Evolutionary conservation across 1,139 yeast genomes (phyloP).

Genomic region (Eremothecium cymbalariae): DNA sequence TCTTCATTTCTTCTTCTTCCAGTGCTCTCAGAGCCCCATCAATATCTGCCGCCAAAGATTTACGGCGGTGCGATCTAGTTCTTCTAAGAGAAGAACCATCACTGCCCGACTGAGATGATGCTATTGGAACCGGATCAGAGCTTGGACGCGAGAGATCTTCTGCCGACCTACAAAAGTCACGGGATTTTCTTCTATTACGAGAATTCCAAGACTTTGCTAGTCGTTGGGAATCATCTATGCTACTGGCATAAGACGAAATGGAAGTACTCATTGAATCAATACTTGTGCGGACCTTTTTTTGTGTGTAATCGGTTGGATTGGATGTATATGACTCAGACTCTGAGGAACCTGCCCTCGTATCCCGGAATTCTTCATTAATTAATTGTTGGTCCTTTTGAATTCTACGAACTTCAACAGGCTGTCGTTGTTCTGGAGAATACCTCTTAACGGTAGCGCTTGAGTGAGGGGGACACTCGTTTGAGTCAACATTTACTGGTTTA

Average conservation of each 20-base stretch:
- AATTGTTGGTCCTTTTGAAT: background rate
- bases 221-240: slow-evolving; percentile 30
- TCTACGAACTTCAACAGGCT: background rate
- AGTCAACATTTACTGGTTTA: too few species aligned
- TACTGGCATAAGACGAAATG: slow-evolving; percentile 28
- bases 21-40: slow-evolving; percentile 7
- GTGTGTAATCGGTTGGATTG: slow-evolving; percentile 29
- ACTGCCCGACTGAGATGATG: too few species aligned
- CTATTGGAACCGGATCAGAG: too few species aligned
- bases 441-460: slow-evolving; percentile 1
- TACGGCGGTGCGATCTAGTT: slow-evolving; percentile 7
- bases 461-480: too few species aligned
- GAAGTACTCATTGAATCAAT: slow-evolving; percentile 30
- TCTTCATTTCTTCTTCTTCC: slow-evolving; percentile 6
- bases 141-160: too few species aligned
- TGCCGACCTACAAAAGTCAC: too few species aligned
- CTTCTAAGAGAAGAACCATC: too few species aligned
- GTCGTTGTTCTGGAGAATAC: background rate
- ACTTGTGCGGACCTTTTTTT: slow-evolving; percentile 23
- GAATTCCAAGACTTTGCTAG: slow-evolving; percentile 33
- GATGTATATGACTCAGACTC: slow-evolving; percentile 23
- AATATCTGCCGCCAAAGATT: slow-evolving; percentile 11
- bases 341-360: slow-evolving; percentile 8
- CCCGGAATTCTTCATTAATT: background rate
- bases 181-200: slow-evolving; percentile 29